Conservation (phyloP, 768 basidiomycete genomes). For the Inosperma sp. region DNA sequence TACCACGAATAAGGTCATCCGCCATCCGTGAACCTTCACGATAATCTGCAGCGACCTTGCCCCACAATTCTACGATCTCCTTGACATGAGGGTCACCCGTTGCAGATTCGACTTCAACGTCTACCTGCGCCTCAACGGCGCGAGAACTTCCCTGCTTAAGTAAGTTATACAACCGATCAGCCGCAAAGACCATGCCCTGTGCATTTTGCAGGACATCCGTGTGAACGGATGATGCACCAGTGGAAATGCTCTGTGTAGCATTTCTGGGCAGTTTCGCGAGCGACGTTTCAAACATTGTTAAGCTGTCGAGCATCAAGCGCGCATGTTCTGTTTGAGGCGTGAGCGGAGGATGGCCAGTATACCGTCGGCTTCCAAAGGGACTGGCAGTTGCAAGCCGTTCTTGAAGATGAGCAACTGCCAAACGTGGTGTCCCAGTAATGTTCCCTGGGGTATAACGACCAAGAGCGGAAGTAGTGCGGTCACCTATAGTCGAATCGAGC, state of each 20-base stretch:
- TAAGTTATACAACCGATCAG: constrained; percentile 63
- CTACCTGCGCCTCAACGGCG: constrained; percentile 70
- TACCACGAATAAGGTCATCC: constrained; percentile 72
- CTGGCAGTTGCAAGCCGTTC: constrained; percentile 20
- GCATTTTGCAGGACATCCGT: constrained; percentile 59
- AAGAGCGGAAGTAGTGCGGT: constrained; percentile 19
- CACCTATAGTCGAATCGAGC: constrained; percentile 6
- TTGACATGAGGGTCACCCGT: constrained; percentile 11
- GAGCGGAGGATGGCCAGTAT: constrained; percentile 19
- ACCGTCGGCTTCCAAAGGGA: constrained; percentile 24
- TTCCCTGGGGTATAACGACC: constrained; percentile 18
- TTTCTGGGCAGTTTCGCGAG: constrained; percentile 48
- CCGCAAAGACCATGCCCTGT: constrained; percentile 55
- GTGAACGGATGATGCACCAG: constrained; percentile 19
- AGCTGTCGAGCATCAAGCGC: constrained; percentile 63
- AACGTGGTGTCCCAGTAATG: constrained; percentile 13
- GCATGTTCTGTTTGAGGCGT: constrained; percentile 51
- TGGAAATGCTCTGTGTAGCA: neutral
- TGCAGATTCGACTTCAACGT: constrained; percentile 60
- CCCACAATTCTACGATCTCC: constrained; percentile 60
- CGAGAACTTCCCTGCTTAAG: constrained; percentile 50
- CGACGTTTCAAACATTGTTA: constrained; percentile 66
- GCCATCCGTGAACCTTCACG: constrained; percentile 66
- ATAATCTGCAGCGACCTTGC: constrained; percentile 63
- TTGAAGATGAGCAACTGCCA: constrained; percentile 19